These are phyloP conservation scores for Artemisia annua DNA, from an alignment of 129 eudicot genomes.

Conservation along the genomic window DNA sequence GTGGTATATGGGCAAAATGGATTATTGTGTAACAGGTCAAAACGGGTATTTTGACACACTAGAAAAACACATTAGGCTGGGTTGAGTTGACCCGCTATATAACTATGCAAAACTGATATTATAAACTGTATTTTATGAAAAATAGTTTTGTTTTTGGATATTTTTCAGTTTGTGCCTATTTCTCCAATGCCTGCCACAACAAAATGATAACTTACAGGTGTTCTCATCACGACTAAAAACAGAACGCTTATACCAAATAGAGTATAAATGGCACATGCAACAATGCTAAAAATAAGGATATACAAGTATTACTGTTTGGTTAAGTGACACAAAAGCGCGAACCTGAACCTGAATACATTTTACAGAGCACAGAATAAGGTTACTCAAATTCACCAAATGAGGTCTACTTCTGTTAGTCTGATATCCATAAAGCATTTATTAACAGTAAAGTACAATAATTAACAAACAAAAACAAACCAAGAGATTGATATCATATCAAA, in stretches of 20 bases:
- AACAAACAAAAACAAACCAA: too few relatives aligned
- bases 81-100: too few relatives aligned
- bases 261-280: background rate
- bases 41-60: too few relatives aligned
- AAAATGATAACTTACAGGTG: background rate
- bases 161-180: background rate
- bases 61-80: too few relatives aligned
- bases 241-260: background rate
- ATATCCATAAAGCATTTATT: background rate
- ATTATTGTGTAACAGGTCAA: too few relatives aligned
- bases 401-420: background rate
- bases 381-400: conserved; percentile 11
- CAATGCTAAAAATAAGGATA: too few relatives aligned
- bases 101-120: too few relatives aligned
- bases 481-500: too few relatives aligned
- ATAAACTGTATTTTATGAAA: too few relatives aligned
- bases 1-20: too few relatives aligned
- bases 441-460: too few relatives aligned
- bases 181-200: conserved; percentile 42
- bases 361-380: conserved; percentile 15
- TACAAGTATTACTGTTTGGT: conserved; percentile 11
- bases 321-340: conserved; percentile 37
- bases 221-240: background rate
- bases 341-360: conserved; percentile 46
- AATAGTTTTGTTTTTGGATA: too few relatives aligned